These are phyloP conservation scores for Anisodus tanguticus DNA, from an alignment of 257 asterid genomes.

Conservation along the genomic window DNA sequence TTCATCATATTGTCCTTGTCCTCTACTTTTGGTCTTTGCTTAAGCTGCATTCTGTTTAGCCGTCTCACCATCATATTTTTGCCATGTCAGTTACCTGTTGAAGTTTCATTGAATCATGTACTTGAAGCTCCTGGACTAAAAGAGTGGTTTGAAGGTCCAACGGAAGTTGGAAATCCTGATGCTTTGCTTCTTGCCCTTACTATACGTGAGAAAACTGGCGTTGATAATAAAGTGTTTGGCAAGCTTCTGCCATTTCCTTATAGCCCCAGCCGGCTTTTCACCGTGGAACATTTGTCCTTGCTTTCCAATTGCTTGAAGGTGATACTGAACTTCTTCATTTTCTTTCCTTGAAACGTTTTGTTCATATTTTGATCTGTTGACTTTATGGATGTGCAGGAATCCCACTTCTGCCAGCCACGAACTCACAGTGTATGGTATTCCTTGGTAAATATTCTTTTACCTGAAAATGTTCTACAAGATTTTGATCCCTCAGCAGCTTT, in stretches of 20 bases:
- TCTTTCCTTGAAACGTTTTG: slow-evolving; percentile 26
- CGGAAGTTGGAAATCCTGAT: slow-evolving; percentile 85
- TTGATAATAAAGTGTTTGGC: slow-evolving; percentile 54
- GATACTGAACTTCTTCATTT: slow-evolving; percentile 31
- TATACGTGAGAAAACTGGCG: slow-evolving; percentile 60
- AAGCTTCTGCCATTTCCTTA: slow-evolving; percentile 82
- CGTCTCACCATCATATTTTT: slow-evolving; percentile 17
- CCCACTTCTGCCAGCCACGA: slow-evolving; percentile 93
- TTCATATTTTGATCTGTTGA: slow-evolving; percentile 33
- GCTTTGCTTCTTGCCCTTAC: slow-evolving; percentile 85
- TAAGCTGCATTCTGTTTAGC: not conserved
- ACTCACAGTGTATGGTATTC: slow-evolving; percentile 84
- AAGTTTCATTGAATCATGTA: slow-evolving; percentile 62
- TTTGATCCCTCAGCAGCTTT: slow-evolving; percentile 53
- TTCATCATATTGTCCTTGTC: slow-evolving; percentile 17
- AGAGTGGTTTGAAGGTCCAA: slow-evolving; percentile 83
- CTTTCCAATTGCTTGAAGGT: slow-evolving; percentile 89
- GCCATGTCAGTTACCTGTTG: slow-evolving; percentile 65
- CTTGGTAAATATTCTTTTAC: slow-evolving; percentile 70
- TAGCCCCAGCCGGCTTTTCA: slow-evolving; percentile 61
- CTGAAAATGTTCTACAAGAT: slow-evolving; percentile 60
- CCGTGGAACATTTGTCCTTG: slow-evolving; percentile 60
- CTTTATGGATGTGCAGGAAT: slow-evolving; percentile 65
- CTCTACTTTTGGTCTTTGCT: slow-evolving; percentile 19
- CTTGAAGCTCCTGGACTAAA: slow-evolving; percentile 85